phyloP scores from a whole-genome alignment of 2,329 filamentous ascomycete species.

The Penicillium italicum region DNA sequence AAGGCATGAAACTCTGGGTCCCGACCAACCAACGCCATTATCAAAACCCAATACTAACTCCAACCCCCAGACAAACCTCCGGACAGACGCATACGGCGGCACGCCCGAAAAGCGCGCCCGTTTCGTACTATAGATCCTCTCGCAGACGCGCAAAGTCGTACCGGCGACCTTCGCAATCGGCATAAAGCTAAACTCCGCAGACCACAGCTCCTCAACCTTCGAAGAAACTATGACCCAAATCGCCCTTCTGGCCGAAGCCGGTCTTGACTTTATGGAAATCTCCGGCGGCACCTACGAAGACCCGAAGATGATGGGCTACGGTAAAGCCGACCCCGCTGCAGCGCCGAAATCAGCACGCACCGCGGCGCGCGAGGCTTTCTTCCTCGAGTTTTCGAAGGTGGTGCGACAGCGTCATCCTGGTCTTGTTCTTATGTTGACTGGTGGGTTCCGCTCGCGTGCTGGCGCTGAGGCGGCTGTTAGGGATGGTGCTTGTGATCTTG shows the following conservation, averaged over 20 bases:
- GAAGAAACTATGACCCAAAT: conserved; percentile 59
- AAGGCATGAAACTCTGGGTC: conserved; percentile 27
- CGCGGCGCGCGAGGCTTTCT: conserved; percentile 61
- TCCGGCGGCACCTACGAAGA: conserved; percentile 61
- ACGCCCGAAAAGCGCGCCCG: conserved; percentile 45
- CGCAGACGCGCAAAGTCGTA: conserved; percentile 41
- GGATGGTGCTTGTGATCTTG: conserved; percentile 48
- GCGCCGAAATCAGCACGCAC: conserved; percentile 43
- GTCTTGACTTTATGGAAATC: conserved; percentile 65
- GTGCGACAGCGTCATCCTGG: conserved; percentile 47
- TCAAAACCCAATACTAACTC: neutral
- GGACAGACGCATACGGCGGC: conserved; percentile 50
- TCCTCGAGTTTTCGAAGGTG: conserved; percentile 61
- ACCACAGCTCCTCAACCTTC: conserved; percentile 39
- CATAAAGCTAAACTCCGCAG: conserved; percentile 52
- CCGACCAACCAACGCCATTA: neutral
- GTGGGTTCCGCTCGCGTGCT: conserved; percentile 56
- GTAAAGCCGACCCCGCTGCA: conserved; percentile 19
- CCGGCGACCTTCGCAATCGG: conserved; percentile 45
- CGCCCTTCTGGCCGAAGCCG: conserved; percentile 39
- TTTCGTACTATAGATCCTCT: conserved; percentile 47
- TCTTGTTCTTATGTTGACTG: conserved; percentile 56
- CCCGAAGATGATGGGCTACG: conserved; percentile 41
- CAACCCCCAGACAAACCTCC: conserved; percentile 41
- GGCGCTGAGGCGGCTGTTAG: conserved; percentile 51